phyloP scores from a whole-genome alignment of 129 eudicot species.

The Chrysanthemum seticuspe region DNA sequence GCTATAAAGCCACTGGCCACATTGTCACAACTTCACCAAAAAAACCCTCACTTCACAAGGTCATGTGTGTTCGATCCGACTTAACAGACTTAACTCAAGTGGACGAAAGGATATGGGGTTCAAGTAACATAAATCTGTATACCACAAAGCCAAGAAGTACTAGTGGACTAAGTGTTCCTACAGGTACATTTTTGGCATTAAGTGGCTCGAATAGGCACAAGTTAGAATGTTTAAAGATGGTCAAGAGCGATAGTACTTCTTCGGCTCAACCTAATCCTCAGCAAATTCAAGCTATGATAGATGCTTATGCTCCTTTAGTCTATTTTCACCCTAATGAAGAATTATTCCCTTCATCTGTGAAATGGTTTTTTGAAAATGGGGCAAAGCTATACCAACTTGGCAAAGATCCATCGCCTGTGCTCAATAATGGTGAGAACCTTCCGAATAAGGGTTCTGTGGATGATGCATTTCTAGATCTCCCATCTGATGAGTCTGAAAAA shows the following conservation, averaged over 20 bases:
- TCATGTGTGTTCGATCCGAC: slow-evolving; percentile 36
- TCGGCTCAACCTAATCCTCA: slow-evolving; percentile 31
- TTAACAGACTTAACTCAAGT: slow-evolving; percentile 26
- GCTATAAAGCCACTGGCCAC: slow-evolving; percentile 42
- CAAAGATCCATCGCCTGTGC: slow-evolving; percentile 11
- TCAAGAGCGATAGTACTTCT: background rate
- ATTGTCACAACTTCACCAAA: slow-evolving; percentile 42
- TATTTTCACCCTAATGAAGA: slow-evolving; percentile 40
- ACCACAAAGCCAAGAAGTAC: slow-evolving; percentile 18
- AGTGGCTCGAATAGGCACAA: background rate
- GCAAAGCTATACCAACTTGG: slow-evolving; percentile 27
- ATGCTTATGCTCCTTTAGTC: slow-evolving; percentile 37
- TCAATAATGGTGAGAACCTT: slow-evolving; percentile 28
- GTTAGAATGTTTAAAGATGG: slow-evolving; percentile 31
- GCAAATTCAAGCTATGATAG: slow-evolving; percentile 23
- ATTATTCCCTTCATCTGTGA: slow-evolving; percentile 37
- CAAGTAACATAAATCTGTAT: slow-evolving; percentile 8
- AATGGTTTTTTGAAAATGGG: slow-evolving; percentile 42
- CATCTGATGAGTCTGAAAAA: slow-evolving; percentile 1
- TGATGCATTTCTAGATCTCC: slow-evolving; percentile 43
- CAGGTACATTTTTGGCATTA: slow-evolving; percentile 38
- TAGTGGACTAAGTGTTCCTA: slow-evolving; percentile 20
- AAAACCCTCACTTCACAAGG: slow-evolving; percentile 37
- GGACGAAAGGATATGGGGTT: slow-evolving; percentile 43
- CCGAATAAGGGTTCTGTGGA: slow-evolving; percentile 30